A percentile compares a stretch with the other conserved stretches of the same genome.
Evolutionary conservation across 495 filamentous ascomycete genomes (phyloP).

Genomic region (Bombardia bombarda): DNA sequence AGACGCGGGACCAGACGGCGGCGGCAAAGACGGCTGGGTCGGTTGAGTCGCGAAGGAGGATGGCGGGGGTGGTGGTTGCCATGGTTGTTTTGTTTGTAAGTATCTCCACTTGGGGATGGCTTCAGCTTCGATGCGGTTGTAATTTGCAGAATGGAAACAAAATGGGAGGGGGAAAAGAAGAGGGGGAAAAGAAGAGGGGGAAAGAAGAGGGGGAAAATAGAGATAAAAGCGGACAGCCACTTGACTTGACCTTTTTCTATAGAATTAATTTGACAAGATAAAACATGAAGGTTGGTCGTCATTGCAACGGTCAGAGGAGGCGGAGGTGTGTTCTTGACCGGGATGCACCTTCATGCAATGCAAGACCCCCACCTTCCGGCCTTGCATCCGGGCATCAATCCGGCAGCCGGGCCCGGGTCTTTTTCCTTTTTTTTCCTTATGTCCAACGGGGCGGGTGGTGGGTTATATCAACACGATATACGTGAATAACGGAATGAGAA

Average conservation of each 20-base stretch:
- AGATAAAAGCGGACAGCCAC: no score
- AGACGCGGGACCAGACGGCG: constrained; percentile 21
- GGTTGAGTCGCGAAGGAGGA: constrained; percentile 11
- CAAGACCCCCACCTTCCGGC: not conserved
- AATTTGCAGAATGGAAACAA: not conserved
- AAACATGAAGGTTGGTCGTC: not conserved
- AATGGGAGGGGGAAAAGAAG: no score
- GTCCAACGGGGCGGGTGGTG: no score
- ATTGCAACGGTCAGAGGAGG: not conserved
- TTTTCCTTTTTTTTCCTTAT: no score
- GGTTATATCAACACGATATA: no score
- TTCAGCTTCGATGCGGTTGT: not conserved
- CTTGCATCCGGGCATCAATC: not conserved
- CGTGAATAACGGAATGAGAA: no score
- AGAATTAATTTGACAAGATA: not conserved
- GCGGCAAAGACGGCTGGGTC: constrained; percentile 10
- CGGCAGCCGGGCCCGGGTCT: no score
- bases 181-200: not conserved
- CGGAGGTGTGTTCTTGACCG: not conserved
- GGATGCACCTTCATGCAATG: not conserved
- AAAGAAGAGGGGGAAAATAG: not conserved
- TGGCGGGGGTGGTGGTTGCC: not conserved
- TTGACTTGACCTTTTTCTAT: not conserved
- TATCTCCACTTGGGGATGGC: not conserved
- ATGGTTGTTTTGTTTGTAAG: not conserved